Evolutionary conservation across 2,329 filamentous ascomycete genomes (phyloP).

Genomic region (Whalleya microplaca): DNA sequence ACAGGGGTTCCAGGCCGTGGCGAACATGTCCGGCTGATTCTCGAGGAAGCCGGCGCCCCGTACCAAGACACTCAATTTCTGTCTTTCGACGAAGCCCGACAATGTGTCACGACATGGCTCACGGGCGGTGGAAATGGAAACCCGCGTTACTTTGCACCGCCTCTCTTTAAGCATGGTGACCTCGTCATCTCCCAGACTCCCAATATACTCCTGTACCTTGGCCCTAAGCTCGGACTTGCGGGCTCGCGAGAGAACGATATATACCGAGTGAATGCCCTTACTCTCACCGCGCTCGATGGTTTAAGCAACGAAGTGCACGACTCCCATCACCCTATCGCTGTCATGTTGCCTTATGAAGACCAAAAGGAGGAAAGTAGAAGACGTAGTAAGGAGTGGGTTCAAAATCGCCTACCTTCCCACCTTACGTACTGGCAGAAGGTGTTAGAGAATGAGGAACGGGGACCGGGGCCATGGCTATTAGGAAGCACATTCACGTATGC

Average conservation of each 20-base stretch:
- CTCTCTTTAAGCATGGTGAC: conserved; percentile 64
- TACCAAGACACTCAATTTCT: conserved; percentile 57
- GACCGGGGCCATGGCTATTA: conserved; percentile 64
- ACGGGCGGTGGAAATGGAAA: conserved; percentile 53
- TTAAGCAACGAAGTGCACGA: conserved; percentile 74
- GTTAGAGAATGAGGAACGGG: conserved; percentile 56
- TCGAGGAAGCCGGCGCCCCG: conserved; percentile 66
- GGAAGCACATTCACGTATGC: conserved; percentile 67
- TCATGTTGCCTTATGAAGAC: conserved; percentile 68
- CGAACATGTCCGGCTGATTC: conserved; percentile 70
- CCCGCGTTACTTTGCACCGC: conserved; percentile 66
- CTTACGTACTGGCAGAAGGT: conserved; percentile 69
- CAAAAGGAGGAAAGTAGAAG: conserved; percentile 69
- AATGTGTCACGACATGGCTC: conserved; percentile 5
- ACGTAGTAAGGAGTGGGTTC: conserved; percentile 59
- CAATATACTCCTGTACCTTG: conserved; percentile 73
- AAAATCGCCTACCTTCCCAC: conserved; percentile 69
- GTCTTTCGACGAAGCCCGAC: too few species aligned
- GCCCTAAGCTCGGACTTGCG: conserved; percentile 58
- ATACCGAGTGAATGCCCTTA: conserved; percentile 64
- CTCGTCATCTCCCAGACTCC: conserved; percentile 69
- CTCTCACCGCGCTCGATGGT: conserved; percentile 70
- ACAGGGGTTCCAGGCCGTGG: conserved; percentile 70
- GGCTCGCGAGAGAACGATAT: conserved; percentile 41
- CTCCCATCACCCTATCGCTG: conserved; percentile 70